Evolutionary conservation across 176 grass and related monocot genomes (phyloP).

Genomic region (Bromus sterilis): DNA sequence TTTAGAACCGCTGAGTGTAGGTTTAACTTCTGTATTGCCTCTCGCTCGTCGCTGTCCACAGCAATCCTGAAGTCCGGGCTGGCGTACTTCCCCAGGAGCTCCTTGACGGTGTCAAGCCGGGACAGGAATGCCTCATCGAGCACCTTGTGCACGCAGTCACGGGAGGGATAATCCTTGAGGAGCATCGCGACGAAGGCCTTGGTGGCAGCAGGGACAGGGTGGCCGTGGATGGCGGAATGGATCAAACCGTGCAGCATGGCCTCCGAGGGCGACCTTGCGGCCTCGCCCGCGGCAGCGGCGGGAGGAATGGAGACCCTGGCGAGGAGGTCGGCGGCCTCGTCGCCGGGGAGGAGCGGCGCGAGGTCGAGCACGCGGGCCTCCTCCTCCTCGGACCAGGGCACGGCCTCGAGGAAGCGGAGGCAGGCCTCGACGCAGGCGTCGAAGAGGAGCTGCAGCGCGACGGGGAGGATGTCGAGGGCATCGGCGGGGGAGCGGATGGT

Average conservation of each 20-base stretch:
- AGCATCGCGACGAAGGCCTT: constrained; percentile 91
- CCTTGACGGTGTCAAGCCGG: constrained; percentile 67
- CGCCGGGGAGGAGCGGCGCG: constrained; percentile 42
- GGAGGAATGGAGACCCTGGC: constrained; percentile 24
- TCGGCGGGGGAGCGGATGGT: constrained; percentile 34
- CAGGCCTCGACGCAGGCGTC: constrained; percentile 51
- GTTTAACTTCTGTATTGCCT: constrained; percentile 76
- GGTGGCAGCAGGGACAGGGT: constrained; percentile 47
- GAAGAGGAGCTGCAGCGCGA: constrained; percentile 62
- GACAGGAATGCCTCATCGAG: constrained; percentile 51
- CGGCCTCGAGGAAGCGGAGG: constrained; percentile 57
- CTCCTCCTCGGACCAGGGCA: constrained; percentile 64
- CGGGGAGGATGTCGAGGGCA: constrained; percentile 47
- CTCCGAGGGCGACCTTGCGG: constrained; percentile 22
- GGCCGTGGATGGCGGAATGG: constrained; percentile 61
- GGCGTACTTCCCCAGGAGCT: constrained; percentile 81
- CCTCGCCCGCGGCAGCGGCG: background rate
- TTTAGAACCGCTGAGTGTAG: constrained; percentile 61
- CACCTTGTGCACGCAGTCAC: constrained; percentile 54
- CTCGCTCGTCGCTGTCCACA: constrained; percentile 64
- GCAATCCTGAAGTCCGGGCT: constrained; percentile 73
- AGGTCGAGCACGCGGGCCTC: constrained; percentile 42
- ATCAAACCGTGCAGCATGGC: constrained; percentile 68
- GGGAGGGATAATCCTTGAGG: constrained; percentile 62
- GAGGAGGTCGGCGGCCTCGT: constrained; percentile 45